Percentiles rank a stretch among this genome's conserved stretches.
phyloP scores from a whole-genome alignment of 345 rosid species.

The Gossypium anomalum region DNA sequence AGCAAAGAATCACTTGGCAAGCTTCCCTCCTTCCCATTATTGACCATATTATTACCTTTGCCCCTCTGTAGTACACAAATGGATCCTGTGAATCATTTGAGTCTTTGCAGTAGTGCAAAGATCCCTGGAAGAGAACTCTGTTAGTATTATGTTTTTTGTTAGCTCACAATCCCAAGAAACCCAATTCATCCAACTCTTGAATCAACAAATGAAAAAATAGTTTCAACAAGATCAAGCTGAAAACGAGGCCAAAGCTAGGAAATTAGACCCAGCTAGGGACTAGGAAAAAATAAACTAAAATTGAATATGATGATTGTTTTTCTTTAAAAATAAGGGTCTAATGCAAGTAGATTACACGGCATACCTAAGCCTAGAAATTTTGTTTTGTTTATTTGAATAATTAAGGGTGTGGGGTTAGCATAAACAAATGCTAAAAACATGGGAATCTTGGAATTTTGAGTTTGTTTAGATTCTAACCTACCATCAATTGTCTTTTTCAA shows the following conservation, averaged over 20 bases:
- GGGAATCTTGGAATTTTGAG: conserved; percentile 14
- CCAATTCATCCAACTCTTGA: background rate
- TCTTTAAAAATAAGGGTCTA: background rate
- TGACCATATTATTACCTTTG: conserved; percentile 21
- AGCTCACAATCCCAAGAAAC: background rate
- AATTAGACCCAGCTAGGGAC: background rate
- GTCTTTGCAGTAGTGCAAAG: background rate
- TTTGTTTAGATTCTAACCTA: conserved; percentile 5
- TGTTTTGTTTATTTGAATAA: background rate
- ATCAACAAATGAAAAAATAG: background rate
- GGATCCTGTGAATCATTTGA: background rate
- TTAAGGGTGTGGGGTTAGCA: background rate
- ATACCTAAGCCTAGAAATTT: background rate
- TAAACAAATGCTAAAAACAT: background rate
- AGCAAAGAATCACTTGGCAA: conserved; percentile 11
- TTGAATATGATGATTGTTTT: background rate
- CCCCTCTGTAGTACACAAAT: background rate
- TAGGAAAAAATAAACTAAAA: background rate
- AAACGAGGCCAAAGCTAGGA: background rate
- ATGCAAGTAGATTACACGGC: background rate
- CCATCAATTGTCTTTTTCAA: conserved; percentile 11
- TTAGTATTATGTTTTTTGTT: too few relatives aligned
- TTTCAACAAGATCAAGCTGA: background rate
- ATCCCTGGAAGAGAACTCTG: background rate
- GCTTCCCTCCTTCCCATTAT: conserved; percentile 24